Evolutionary conservation across 257 asterid genomes (phyloP).

Genomic region (Lithospermum erythrorhizon): DNA sequence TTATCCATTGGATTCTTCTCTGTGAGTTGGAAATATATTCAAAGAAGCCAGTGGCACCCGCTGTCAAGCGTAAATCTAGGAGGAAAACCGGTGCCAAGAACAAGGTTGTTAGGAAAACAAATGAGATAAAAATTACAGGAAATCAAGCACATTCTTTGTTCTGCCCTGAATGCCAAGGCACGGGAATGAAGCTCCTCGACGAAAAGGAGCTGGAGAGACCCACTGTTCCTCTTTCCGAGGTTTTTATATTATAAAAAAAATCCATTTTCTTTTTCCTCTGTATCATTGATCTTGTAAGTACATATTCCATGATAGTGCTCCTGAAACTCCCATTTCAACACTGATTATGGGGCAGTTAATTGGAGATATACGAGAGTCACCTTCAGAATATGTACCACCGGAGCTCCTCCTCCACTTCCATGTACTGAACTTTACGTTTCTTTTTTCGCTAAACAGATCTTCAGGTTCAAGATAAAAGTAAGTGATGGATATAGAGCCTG

Average conservation of each 20-base stretch:
- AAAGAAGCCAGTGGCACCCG: slow-evolving; percentile 29
- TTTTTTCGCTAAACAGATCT: slow-evolving; percentile 36
- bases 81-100: slow-evolving; percentile 44
- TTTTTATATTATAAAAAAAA: slow-evolving; percentile 6
- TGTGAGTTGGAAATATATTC: slow-evolving; percentile 56
- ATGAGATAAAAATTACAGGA: slow-evolving; percentile 15
- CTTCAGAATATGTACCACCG: not conserved
- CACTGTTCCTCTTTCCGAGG: slow-evolving; percentile 66
- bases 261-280: not conserved
- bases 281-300: too few relatives aligned
- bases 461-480: slow-evolving; percentile 57
- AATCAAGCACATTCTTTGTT: slow-evolving; percentile 36
- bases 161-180: slow-evolving; percentile 95
- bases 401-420: not conserved
- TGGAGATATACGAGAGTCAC: not conserved
- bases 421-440: not conserved
- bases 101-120: slow-evolving; percentile 26
- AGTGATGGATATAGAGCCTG: slow-evolving; percentile 73
- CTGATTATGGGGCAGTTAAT: too few relatives aligned
- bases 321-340: too few relatives aligned
- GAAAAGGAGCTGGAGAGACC: slow-evolving; percentile 74
- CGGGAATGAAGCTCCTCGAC: slow-evolving; percentile 40
- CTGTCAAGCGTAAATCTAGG: slow-evolving; percentile 35
- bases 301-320: too few relatives aligned
- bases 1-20: slow-evolving; percentile 73